Conservation (phyloP, 1,139 yeast genomes). For the Debaryomyces coudertii region DNA sequence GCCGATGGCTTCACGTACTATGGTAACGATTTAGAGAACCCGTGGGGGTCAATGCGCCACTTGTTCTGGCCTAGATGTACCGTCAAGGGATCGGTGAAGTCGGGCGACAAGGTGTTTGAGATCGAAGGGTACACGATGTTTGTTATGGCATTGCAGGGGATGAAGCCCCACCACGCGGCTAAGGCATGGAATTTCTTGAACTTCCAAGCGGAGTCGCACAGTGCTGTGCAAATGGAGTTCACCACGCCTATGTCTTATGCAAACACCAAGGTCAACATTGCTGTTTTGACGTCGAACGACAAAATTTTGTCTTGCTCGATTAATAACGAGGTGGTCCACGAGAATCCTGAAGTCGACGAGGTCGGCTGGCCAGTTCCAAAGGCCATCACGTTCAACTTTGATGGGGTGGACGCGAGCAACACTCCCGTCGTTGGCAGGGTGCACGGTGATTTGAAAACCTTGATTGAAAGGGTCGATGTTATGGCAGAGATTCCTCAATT, state of each 20-base stretch:
- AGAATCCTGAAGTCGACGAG: constrained; percentile 62
- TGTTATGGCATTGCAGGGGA: constrained; percentile 98
- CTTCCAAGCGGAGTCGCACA: constrained; percentile 74
- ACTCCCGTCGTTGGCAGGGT: constrained; percentile 46
- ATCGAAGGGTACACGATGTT: constrained; percentile 74
- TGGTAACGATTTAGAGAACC: constrained; percentile 78
- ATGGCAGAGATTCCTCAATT: constrained; percentile 96
- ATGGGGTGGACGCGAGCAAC: constrained; percentile 31
- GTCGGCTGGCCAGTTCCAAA: constrained; percentile 94
- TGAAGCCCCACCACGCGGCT: constrained; percentile 99
- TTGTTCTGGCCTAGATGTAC: constrained; percentile 91
- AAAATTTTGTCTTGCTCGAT: constrained; percentile 67
- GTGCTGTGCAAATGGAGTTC: constrained; percentile 92
- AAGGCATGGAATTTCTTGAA: constrained; percentile 93
- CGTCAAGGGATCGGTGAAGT: constrained; percentile 63
- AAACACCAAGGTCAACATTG: constrained; percentile 76
- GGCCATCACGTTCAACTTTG: constrained; percentile 57
- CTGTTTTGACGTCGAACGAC: constrained; percentile 68
- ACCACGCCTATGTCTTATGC: constrained; percentile 93
- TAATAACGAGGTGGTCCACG: constrained; percentile 66
- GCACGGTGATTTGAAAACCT: constrained; percentile 55
- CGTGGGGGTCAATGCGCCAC: constrained; percentile 98
- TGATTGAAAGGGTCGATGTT: constrained; percentile 92
- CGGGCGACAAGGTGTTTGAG: constrained; percentile 28
- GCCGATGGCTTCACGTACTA: constrained; percentile 81